Evolutionary conservation across 805 yeast species (phyloP), one percentile per base, ranked within the genome.

Genomic region (Wickerhamiella azymoides): DNA sequence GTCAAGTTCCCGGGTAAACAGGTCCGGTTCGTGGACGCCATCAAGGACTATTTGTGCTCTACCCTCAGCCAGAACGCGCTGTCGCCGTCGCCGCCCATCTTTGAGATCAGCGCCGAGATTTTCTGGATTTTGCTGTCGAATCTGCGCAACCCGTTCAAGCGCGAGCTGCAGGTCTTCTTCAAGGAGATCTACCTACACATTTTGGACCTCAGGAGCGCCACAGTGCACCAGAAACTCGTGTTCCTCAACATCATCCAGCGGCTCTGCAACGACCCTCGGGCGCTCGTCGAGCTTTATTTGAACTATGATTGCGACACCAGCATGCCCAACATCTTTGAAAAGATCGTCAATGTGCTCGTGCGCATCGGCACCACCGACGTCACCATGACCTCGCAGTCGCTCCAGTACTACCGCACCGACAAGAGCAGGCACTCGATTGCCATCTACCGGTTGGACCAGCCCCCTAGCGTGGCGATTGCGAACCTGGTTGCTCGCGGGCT

Each of bases 121-220:
- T 86, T 86, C 66, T 92, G 96, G 95, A 67, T 89, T 36, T 69
- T 92, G 54, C 69, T 89, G 36, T 76, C 86, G 19, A 82, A 85
- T 55, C 67, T 93, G 54, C 76, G 98, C 58, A 73, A 81, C 11
- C 92, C 83, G 54, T 86, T 92, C 68, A 89, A 88, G 62, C 74
- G 81, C 53, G 98, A 92, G 60, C 84, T 92, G 39, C 95, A 96
- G 1, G 95, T 93, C 0, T 84, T 93, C 57, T 75, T 88, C 66
- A 81, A 79, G 39, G 97, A 92, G 57, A 84, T 89, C 45, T 92
- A 92, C 61, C 82, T 92, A 64, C 96, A 97, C 2, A 84, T 93
- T 37, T 74, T 92, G 39, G 97, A 89, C 57, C 75, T 92, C 77
- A 83, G 80, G 57, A 78, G 94, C 1, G 83, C 96, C 1, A 84